Base-by-base conservation (phyloP, 108 stramenopile genomes). In the Stephanodiscus minutulus region DNA sequence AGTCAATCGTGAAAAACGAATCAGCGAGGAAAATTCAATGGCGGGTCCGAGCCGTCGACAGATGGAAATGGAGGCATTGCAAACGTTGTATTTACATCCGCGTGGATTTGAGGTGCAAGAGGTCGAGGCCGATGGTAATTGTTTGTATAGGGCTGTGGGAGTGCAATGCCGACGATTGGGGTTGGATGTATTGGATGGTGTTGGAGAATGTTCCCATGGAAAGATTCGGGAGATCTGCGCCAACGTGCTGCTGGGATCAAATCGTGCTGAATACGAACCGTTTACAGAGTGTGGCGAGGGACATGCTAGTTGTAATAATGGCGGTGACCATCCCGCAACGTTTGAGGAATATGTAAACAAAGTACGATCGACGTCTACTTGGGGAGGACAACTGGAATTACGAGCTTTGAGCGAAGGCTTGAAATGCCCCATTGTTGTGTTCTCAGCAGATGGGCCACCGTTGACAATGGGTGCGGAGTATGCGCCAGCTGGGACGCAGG, bases 371-470 rank as follows among this genome's bases (percentile, higher is more conserved):
- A 87, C 88, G 33, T 84, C 94, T 8, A 96, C 96, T 58, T 99
- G 98, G 98, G 98, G 98, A 44, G 97, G 98, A 25, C 95, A 99
- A 83, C 77, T 98, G 58, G 98, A 99, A 77, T 81, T 98, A 10
- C 82, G 95, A 65, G 97, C 97, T 2, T 77, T 97, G 49, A 65
- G 83, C 39, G 72, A 81, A 44, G 94, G 80, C n/a, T 68, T 98
- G 68, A 46, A 88, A 61, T 81, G 81, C 43, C 90, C 91, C n/a
- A 96, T 99, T 50, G 64, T 78, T 52, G 95, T 99, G 17, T 95
- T 88, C 79, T 83, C 85, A 54, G 73, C 89, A 44, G 72, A 82
- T 47, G 64, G 77, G 73, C 47, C 78, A 70, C 64, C 88, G 0
- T 72, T 90, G 61, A 68, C 79, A 17, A 73, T 82, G 81, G 81